phyloP scores from a whole-genome alignment of 805 yeast genomes.

The Monosporozyma solicola region DNA sequence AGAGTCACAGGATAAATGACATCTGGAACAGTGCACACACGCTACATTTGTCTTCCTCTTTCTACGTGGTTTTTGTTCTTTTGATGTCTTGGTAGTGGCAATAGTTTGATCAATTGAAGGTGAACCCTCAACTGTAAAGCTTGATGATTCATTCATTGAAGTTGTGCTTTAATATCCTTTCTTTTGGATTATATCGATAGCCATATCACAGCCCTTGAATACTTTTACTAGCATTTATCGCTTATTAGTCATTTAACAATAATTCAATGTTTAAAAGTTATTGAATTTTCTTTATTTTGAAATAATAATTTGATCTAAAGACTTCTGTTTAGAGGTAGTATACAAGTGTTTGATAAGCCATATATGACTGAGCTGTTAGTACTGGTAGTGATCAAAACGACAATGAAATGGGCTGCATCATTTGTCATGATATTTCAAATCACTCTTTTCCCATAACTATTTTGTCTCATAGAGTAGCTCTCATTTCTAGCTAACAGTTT shows the following conservation, averaged over 20 bases:
- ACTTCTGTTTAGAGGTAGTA: too few species aligned
- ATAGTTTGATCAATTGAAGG: neutral
- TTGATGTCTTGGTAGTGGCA: neutral
- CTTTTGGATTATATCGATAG: neutral
- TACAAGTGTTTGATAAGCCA: too few species aligned
- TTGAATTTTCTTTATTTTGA: neutral
- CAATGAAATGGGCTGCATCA: too few species aligned
- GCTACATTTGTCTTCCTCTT: constrained; percentile 75
- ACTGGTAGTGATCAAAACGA: too few species aligned
- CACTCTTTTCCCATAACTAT: too few species aligned
- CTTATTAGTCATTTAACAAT: neutral
- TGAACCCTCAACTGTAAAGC: neutral
- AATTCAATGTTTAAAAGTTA: neutral
- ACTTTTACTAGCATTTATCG: neutral
- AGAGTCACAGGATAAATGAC: constrained; percentile 88
- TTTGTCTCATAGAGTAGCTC: too few species aligned
- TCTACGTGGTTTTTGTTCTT: constrained; percentile 11
- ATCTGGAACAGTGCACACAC: constrained; percentile 81
- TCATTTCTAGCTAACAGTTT: too few species aligned
- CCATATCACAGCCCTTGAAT: neutral
- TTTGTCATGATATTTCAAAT: too few species aligned
- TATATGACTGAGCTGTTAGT: too few species aligned
- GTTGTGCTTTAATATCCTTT: neutral
- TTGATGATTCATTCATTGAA: neutral
- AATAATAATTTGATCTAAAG: neutral